phyloP scores from a whole-genome alignment of 108 stramenopile genomes.

The Craspedostauros australis region DNA sequence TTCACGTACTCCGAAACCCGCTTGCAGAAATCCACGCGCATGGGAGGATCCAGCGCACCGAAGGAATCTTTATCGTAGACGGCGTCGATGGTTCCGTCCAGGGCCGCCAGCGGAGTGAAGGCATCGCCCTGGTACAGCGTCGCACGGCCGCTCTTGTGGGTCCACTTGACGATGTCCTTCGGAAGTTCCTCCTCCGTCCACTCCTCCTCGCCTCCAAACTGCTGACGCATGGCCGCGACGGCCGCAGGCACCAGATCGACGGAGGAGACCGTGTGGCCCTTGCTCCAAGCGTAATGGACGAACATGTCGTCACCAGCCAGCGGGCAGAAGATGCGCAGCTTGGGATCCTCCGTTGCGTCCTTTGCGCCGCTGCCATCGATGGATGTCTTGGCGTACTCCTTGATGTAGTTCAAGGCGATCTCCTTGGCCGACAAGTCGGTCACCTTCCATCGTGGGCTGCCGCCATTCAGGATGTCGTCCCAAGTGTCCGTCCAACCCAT shows the following conservation, averaged over 20 bases:
- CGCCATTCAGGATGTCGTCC: conserved; percentile 45
- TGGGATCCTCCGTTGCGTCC: no score
- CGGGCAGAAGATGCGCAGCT: conserved; percentile 36
- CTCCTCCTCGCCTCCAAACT: conserved; percentile 18
- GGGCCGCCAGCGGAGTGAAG: conserved; percentile 22
- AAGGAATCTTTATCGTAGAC: conserved; percentile 58
- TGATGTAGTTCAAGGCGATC: conserved; percentile 28
- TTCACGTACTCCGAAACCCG: conserved; percentile 37
- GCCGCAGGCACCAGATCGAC: conserved; percentile 55
- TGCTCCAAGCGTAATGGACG: conserved; percentile 30
- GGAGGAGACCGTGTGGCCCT: conserved; percentile 43
- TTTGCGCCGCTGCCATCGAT: no score
- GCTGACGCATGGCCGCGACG: conserved; percentile 30
- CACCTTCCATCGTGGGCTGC: conserved; percentile 44
- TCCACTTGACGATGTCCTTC: conserved; percentile 18
- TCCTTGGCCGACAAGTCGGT: conserved; percentile 25
- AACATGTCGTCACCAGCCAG: conserved; percentile 52
- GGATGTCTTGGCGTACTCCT: conserved; percentile 2
- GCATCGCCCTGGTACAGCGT: conserved; percentile 40
- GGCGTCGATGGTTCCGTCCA: conserved; percentile 36
- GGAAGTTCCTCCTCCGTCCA: background rate
- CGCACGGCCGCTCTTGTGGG: conserved; percentile 42
- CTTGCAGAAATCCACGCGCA: conserved; percentile 29
- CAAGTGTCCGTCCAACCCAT: conserved; percentile 35
- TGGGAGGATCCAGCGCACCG: conserved; percentile 32